A percentile compares a stretch with the other conserved stretches of the same genome.
Evolutionary conservation across 768 basidiomycete species (phyloP).

Genomic region (Postia placenta): DNA sequence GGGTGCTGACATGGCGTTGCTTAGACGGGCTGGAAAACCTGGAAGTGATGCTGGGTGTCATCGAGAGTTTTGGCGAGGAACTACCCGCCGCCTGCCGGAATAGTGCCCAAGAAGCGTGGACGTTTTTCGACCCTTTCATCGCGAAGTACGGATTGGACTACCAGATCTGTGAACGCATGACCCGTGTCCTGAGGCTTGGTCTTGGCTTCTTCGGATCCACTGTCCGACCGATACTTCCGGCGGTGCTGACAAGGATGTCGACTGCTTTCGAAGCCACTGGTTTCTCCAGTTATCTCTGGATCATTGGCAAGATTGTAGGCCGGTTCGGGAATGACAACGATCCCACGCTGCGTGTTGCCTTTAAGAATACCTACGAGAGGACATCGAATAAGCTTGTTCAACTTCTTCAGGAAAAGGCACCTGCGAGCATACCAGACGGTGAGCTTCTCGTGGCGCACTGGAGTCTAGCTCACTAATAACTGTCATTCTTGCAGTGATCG

Average conservation of each 20-base stretch:
- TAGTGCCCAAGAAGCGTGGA: constrained; percentile 78
- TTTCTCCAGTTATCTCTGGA: constrained; percentile 88
- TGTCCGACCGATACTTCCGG: constrained; percentile 60
- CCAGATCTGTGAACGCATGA: constrained; percentile 75
- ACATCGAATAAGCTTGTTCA: constrained; percentile 66
- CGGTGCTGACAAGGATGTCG: constrained; percentile 71
- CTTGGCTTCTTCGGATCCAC: constrained; percentile 72
- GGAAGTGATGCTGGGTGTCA: constrained; percentile 83
- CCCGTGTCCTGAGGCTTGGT: constrained; percentile 79
- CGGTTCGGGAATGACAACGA: constrained; percentile 69
- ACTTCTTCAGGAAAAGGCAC: constrained; percentile 60
- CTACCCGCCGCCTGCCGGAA: constrained; percentile 75
- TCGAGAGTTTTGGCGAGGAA: constrained; percentile 77
- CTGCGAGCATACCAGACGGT: constrained; percentile 87
- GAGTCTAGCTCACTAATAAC: neutral
- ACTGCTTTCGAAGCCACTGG: constrained; percentile 74
- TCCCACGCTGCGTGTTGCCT: constrained; percentile 45
- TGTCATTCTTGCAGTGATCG: constrained; percentile 58
- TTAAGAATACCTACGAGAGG: constrained; percentile 65
- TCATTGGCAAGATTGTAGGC: constrained; percentile 79
- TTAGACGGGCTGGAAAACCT: constrained; percentile 87
- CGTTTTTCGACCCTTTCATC: constrained; percentile 76
- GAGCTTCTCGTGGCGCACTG: constrained; percentile 20
- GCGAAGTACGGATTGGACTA: constrained; percentile 71
- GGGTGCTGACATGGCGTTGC: neutral